Percentiles rank a stretch among this genome's conserved stretches.
Evolutionary conservation across 2,329 filamentous ascomycete genomes (phyloP).

Genomic region (Diplodia mutila): DNA sequence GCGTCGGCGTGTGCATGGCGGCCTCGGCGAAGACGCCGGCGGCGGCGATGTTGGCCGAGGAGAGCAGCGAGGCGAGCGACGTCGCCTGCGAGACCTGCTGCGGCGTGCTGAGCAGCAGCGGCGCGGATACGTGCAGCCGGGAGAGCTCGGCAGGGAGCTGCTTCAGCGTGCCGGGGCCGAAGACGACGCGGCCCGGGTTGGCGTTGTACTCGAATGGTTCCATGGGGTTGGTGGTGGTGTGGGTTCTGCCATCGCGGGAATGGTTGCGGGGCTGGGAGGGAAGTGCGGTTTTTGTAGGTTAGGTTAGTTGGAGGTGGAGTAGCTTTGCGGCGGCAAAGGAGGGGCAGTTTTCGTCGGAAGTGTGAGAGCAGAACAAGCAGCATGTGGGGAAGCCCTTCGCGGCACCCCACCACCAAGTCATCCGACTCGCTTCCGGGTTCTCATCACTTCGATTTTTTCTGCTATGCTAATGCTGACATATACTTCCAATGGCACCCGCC

Average conservation of each 20-base stretch:
- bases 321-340: too few relatives aligned
- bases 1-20: slow-evolving; percentile 65
- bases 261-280: too few relatives aligned
- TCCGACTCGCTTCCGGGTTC: too few relatives aligned
- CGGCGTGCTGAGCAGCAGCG: slow-evolving; percentile 61
- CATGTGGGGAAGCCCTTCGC: too few relatives aligned
- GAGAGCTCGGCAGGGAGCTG: slow-evolving; percentile 50
- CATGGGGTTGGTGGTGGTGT: slow-evolving; percentile 42
- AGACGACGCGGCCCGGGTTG: slow-evolving; percentile 59
- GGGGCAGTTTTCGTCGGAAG: too few relatives aligned
- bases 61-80: slow-evolving; percentile 50
- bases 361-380: too few relatives aligned
- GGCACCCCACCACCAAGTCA: too few relatives aligned
- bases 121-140: slow-evolving; percentile 53
- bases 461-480: too few relatives aligned
- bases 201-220: slow-evolving; percentile 61
- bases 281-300: too few relatives aligned
- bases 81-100: slow-evolving; percentile 54
- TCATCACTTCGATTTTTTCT: too few relatives aligned
- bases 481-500: too few relatives aligned
- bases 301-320: too few relatives aligned
- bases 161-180: slow-evolving; percentile 59
- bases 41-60: slow-evolving; percentile 36
- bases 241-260: neutral
- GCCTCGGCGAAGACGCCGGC: slow-evolving; percentile 60